These are phyloP conservation scores for Arctium lappa DNA, from an alignment of 129 eudicot genomes.

Conservation along the genomic window DNA sequence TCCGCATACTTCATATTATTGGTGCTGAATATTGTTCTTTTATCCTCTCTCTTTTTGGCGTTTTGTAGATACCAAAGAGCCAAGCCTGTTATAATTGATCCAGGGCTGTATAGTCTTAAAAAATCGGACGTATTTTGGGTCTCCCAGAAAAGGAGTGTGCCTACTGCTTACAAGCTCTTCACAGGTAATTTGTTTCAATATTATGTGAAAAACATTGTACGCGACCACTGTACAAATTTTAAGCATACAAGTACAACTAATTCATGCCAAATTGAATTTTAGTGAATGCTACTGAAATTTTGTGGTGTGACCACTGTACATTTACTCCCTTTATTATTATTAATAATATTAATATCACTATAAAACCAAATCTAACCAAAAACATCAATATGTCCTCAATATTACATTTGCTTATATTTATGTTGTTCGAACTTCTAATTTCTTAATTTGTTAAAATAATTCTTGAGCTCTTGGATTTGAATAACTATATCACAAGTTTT, in stretches of 20 bases:
- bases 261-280: neutral
- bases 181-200: conserved; percentile 43
- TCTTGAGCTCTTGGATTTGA: neutral
- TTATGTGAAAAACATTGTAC: neutral
- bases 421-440: neutral
- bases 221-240: neutral
- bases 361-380: no score
- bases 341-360: no score
- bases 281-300: no score
- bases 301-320: no score
- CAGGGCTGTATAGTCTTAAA: conserved; percentile 60
- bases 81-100: conserved; percentile 71
- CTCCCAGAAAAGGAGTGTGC: conserved; percentile 55
- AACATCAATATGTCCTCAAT: no score
- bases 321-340: no score
- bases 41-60: neutral
- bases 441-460: no score
- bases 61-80: conserved; percentile 67
- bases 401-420: neutral
- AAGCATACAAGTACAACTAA: neutral
- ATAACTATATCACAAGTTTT: no score
- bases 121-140: conserved; percentile 72
- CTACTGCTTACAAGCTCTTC: conserved; percentile 77
- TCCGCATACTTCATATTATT: no score
- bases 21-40: neutral